Base-by-base conservation (phyloP, 2,329 filamentous ascomycete species). In the Boeremia exigua region DNA sequence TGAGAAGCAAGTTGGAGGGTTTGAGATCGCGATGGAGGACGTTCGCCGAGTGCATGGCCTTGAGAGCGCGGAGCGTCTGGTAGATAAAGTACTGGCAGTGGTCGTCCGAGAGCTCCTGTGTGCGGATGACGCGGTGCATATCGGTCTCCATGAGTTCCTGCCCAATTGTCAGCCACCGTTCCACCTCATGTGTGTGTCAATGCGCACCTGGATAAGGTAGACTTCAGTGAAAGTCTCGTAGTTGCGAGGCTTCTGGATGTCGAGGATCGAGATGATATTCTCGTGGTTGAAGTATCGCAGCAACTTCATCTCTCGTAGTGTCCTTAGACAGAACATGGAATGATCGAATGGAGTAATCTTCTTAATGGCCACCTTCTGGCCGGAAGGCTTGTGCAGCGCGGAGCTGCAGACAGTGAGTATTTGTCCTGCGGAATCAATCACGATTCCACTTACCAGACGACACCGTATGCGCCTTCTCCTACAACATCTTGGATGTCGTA, bases 51-150 rank as follows among this genome's bases (percentile, higher is more conserved):
- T 99, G 95, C 94, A 99, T 98, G 34, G 95, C 95, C 83, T 99
- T 99, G 70, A 99, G 84, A 10, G 94, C 95, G 70, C 95, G 92
- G 55, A 99, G 86, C 2, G 95, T 99, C 81, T 99, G 95, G 83
- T 99, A 99, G 79, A 99, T 99, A 81, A 99, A 99, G 82, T 99
- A 99, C 79, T 99, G 95, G 85, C 95, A 99, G 78, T 99, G 95
- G 77, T 99, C 95, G 77, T 99, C 95, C 33, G 95, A 98, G 40
- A 99, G 86, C 74, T 99, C 95, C 79, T 99, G 95, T 34, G 95
- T 99, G 68, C 95, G 92, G 73, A 99, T 99, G 65, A 99, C 95
- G 66, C 95, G 88, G 78, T 99, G 95, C 95, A 99, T 99, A 74
- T 99, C 95, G 43, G 95, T 99, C 82, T 99, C 95, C 95, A 99